These are phyloP conservation scores for Bruguiera sexangula DNA, from an alignment of 345 rosid species.

Conservation along the genomic window DNA sequence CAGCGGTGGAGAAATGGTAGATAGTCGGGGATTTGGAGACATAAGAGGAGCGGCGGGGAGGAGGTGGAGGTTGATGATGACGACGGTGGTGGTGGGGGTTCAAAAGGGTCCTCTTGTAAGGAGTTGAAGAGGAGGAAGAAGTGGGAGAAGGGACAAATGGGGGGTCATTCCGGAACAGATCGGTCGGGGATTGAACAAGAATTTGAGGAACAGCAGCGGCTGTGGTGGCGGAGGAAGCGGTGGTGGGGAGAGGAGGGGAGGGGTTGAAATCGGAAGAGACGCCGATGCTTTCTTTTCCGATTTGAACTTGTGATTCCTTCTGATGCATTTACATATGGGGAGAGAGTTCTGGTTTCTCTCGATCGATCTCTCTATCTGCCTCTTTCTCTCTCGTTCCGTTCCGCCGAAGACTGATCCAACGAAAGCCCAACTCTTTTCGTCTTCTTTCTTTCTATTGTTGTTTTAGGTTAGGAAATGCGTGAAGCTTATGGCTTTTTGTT, in stretches of 20 bases:
- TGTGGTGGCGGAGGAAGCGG: conserved; percentile 20
- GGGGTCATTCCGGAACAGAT: conserved; percentile 39
- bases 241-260: conserved; percentile 8
- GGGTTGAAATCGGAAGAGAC: conserved; percentile 97
- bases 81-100: conserved; percentile 21
- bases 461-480: too few species aligned
- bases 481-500: too few species aligned
- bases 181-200: conserved; percentile 25
- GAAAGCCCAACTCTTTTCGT: too few species aligned
- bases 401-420: too few species aligned
- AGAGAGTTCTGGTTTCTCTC: too few species aligned
- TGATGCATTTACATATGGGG: conserved; percentile 80
- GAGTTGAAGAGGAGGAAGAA: conserved; percentile 34
- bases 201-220: conserved; percentile 28
- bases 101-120: conserved; percentile 65
- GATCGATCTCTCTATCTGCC: too few species aligned
- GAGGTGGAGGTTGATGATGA: too few species aligned
- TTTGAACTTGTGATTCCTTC: conserved; percentile 95
- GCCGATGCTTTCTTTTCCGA: conserved; percentile 99
- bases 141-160: conserved; percentile 40
- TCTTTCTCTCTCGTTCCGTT: too few species aligned
- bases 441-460: too few species aligned
- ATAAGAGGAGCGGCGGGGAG: conserved; percentile 30
- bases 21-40: conserved; percentile 51
- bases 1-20: conserved; percentile 41